These are phyloP conservation scores for Blyttiomyces sp. DNA, from an alignment of 371 early-diverging fungal genomes.

Conservation along the genomic window DNA sequence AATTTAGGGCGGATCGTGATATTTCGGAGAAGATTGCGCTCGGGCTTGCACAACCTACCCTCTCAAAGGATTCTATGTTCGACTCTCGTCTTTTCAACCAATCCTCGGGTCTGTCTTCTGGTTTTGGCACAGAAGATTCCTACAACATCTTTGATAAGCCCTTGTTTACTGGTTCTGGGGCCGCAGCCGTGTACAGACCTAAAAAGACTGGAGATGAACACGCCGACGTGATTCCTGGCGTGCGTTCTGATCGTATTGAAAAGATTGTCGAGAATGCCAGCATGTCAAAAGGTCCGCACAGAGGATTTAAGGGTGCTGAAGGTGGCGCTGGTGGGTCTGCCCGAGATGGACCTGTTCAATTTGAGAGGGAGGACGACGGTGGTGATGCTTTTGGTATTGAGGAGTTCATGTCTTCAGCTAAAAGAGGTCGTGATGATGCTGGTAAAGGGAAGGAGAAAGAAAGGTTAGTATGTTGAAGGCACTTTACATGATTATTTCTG, in stretches of 20 bases:
- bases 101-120: constrained; percentile 77
- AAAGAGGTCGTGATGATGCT: constrained; percentile 43
- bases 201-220: constrained; percentile 63
- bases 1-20: constrained; percentile 72
- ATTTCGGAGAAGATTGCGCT: constrained; percentile 97
- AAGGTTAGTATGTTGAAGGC: not conserved
- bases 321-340: constrained; percentile 35
- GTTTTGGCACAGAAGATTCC: constrained; percentile 80
- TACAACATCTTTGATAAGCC: constrained; percentile 65
- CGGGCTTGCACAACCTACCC: constrained; percentile 88
- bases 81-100: constrained; percentile 94
- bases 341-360: constrained; percentile 82
- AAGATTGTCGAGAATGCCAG: constrained; percentile 48
- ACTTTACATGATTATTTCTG: no score
- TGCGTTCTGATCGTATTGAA: constrained; percentile 64
- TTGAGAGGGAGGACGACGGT: constrained; percentile 65
- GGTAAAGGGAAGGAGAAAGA: no score
- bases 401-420: constrained; percentile 54
- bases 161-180: constrained; percentile 64
- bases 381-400: constrained; percentile 65
- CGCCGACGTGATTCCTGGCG: constrained; percentile 51
- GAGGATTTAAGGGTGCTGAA: constrained; percentile 69
- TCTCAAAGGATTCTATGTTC: constrained; percentile 84
- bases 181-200: constrained; percentile 78
- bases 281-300: constrained; percentile 30